Evolutionary conservation across 371 early-diverging fungal genomes (phyloP).

Genomic region (Rhizopus sp.): DNA sequence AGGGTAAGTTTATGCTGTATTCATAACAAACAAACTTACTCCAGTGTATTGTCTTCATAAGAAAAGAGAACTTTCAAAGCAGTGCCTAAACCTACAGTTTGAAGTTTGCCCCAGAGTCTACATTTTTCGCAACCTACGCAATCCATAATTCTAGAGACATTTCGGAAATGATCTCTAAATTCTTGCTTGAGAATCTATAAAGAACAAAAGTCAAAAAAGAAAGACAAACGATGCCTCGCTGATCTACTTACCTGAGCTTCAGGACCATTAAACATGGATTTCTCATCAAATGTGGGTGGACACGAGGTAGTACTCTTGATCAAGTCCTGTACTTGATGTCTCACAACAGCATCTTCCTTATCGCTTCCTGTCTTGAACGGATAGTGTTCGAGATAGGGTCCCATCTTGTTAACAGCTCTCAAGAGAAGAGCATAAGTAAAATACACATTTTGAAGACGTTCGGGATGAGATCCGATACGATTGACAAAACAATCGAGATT

Average conservation of each 20-base stretch:
- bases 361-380: conserved; percentile 64
- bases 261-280: conserved; percentile 68
- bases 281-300: conserved; percentile 89
- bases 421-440: conserved; percentile 87
- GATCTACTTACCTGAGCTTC: conserved; percentile 37
- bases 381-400: conserved; percentile 75
- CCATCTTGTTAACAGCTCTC: conserved; percentile 82
- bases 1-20: background rate
- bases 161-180: conserved; percentile 91
- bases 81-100: conserved; percentile 84
- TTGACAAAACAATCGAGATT: conserved; percentile 89
- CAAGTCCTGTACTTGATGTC: conserved; percentile 61
- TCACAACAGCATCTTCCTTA: conserved; percentile 54
- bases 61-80: conserved; percentile 95
- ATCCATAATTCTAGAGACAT: conserved; percentile 96
- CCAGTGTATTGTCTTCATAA: conserved; percentile 69
- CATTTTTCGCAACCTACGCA: conserved; percentile 99
- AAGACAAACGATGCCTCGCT: background rate
- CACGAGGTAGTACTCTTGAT: conserved; percentile 60
- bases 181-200: conserved; percentile 66
- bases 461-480: conserved; percentile 88
- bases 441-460: conserved; percentile 93
- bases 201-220: background rate
- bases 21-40: conserved; percentile 39
- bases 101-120: conserved; percentile 96